Evolutionary conservation across 257 asterid species (phyloP), one percentile per base, ranked within the genome.

Genomic region (Coffea canephora): DNA sequence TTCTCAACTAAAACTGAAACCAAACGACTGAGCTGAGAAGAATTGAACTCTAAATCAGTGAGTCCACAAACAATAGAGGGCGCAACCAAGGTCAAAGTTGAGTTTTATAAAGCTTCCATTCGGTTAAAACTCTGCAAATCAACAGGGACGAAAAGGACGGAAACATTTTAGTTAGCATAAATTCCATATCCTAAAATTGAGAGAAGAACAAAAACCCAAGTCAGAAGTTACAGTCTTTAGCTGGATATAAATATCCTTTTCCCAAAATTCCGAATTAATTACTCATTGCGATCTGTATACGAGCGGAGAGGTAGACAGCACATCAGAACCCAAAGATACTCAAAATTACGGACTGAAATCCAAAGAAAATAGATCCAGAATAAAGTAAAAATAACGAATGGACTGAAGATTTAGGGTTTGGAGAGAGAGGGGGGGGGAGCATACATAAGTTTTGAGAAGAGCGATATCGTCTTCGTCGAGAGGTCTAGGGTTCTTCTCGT

Each of bases 381-480:
- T 19, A 19, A 57, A 57, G 65, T 6, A 2, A 19, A 21, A 57
- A 19, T 5, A 57, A 21, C 0, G 65, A 57, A 57, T 57, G 3
- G 65, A 57, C 27, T 6, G 25, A 73, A 52, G n/a, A 79, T 61
- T 66, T 85, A 86, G 91, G 89, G 90, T 79, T 89, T 66, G 6
- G 73, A 46, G 41, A 70, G 54, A 19, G 59, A 49, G n/a, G 73
- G 13, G 45, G 43, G 39, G 62, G 11, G 49, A 69, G 57, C 82
- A 41, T 87, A 91, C 97, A 80, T 92, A 94, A 73, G 98, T 92
- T 77, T 94, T 94, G 79, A 94, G 97, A 57, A 94, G 92, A n/a
- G 98, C 97, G 45, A 94, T 94, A 80, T 94, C 98, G 74, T 89
- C 98, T 76, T 94, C 98, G 73, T 94, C 98, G 43, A 92, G 94